Base-by-base conservation (phyloP, 192 early-diverging fungal genomes). In the Coemansia aciculifera region DNA sequence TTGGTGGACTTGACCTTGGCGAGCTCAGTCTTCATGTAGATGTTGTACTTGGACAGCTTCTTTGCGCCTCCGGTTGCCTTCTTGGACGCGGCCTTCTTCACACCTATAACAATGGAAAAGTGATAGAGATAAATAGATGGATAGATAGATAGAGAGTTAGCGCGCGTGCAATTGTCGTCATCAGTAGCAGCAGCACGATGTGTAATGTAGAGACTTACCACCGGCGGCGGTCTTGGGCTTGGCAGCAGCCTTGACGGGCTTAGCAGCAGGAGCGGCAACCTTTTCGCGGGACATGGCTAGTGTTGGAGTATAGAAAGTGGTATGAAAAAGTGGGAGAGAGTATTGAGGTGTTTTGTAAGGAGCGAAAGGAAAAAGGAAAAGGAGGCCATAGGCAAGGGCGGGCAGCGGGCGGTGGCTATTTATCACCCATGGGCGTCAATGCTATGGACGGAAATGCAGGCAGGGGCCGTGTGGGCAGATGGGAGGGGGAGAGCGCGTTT, bases 11-110 rank as follows among this genome's bases (percentile, higher is more conserved):
- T 90, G 85, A 87, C 84, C 75, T 87, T 87, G 70, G 86, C 72
- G 12, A 90, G 79, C 83, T 89, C 84, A n/a, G 71, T 57, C 84
- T 90, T 90, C 88, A 90, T 90, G 75, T 83, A 90, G 69, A 79
- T 80, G 83, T 90, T 89, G 81, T 90, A 90, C 59, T 86, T 78
- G 29, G 87, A 86, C 49, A 85, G 56, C 79, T 86, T 88, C 72
- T 85, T 85, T 24, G 68, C 73, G 63, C 68, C 38, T 27, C 15
- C 54, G 2, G 46, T 19, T 19, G 29, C 29, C 54, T 34, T 57
- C 54, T 57, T 57, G 54, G 54, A 5, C 1, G 29, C 15, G 29
- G 54, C 5, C 54, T 57, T 57, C 54, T 57, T 57, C 54, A 57
- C 54, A 32, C 54, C 54, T 57, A 57, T 31, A 31, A 29, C 54